These are phyloP conservation scores for Sambucus nigra DNA, from an alignment of 129 eudicot species.

Conservation along the genomic window DNA sequence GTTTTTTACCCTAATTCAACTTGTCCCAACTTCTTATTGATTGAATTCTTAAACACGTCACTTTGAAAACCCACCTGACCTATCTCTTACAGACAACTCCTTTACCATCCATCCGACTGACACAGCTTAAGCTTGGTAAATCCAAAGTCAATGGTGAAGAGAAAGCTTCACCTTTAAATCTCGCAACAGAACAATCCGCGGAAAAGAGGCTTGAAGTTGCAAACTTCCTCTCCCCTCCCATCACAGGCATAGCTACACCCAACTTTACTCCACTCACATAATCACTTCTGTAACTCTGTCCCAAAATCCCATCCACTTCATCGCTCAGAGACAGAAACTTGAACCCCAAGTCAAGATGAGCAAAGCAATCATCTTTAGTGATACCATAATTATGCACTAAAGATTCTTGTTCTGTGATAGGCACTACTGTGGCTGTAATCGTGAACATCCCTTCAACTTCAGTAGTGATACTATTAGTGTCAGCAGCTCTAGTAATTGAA, in stretches of 20 bases:
- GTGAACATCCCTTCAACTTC: slow-evolving; percentile 40
- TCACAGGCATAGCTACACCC: slow-evolving; percentile 64
- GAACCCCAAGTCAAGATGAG: slow-evolving; percentile 72
- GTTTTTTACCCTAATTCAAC: no score
- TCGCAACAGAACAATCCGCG: slow-evolving; percentile 43
- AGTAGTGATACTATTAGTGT: slow-evolving; percentile 30
- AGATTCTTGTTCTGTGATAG: slow-evolving; percentile 57
- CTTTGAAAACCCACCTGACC: neutral
- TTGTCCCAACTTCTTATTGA: no score
- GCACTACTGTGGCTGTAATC: slow-evolving; percentile 60
- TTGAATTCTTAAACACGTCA: neutral
- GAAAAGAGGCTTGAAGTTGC: slow-evolving; percentile 28
- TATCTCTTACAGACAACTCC: slow-evolving; percentile 76
- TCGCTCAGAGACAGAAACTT: slow-evolving; percentile 44
- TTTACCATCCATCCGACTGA: slow-evolving; percentile 41
- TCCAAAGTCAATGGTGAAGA: slow-evolving; percentile 12
- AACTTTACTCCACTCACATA: slow-evolving; percentile 58
- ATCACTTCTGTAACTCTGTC: slow-evolving; percentile 45
- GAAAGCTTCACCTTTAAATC: slow-evolving; percentile 17
- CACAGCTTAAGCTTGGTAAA: slow-evolving; percentile 45
- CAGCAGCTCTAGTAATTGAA: slow-evolving; percentile 29
- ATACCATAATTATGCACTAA: slow-evolving; percentile 50
- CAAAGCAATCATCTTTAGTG: slow-evolving; percentile 49
- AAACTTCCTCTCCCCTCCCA: slow-evolving; percentile 52
- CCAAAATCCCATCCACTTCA: slow-evolving; percentile 51